Conservation (phyloP, 768 basidiomycete genomes). For the Multifurca ochricompacta region DNA sequence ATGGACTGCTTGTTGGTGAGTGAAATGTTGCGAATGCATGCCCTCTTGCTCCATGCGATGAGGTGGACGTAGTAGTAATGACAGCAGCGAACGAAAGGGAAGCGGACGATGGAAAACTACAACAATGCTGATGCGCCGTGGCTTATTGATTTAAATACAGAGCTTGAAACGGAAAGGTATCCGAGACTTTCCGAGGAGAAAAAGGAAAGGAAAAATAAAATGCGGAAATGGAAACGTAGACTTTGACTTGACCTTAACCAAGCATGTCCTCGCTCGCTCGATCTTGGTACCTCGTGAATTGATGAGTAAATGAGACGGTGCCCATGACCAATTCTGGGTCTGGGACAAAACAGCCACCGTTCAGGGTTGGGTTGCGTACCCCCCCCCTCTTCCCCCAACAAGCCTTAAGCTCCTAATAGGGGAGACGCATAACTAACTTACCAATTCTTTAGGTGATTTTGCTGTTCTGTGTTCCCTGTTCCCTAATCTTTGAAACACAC, state of each 20-base stretch:
- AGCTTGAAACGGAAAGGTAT: conserved; percentile 10
- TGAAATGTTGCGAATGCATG: conserved; percentile 4
- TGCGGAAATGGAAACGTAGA: conserved; percentile 7
- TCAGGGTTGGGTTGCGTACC: neutral
- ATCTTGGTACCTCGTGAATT: conserved; percentile 19
- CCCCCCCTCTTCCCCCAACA: neutral
- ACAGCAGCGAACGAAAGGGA: neutral
- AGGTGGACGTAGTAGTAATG: neutral
- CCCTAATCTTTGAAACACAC: neutral
- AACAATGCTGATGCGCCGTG: neutral
- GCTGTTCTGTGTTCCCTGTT: neutral
- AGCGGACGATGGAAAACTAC: neutral
- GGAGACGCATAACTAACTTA: neutral
- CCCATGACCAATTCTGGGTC: conserved; percentile 4
- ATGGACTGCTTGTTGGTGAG: conserved; percentile 1
- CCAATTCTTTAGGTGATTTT: neutral
- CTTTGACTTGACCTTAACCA: conserved; percentile 12
- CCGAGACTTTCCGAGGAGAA: conserved; percentile 15
- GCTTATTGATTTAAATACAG: conserved; percentile 17
- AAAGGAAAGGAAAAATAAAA: conserved; percentile 12
- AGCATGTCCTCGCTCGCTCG: conserved; percentile 9
- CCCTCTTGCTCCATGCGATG: conserved; percentile 2
- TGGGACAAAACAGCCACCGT: neutral
- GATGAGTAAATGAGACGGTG: conserved; percentile 15
- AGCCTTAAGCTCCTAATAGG: neutral